Evolutionary conservation across 345 rosid genomes (phyloP).

Genomic region (Camelina sativa): DNA sequence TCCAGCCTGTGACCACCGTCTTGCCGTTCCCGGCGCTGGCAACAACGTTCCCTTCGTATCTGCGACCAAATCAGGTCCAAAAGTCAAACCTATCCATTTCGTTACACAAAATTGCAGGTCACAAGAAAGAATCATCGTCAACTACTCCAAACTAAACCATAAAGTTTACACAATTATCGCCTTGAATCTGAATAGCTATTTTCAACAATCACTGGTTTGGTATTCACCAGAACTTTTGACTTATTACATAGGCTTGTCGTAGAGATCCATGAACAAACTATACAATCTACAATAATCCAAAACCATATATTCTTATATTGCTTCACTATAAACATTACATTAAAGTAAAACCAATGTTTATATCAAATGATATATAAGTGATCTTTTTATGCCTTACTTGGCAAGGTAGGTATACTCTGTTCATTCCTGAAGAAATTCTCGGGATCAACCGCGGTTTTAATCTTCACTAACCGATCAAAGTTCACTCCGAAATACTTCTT

Average conservation of each 20-base stretch:
- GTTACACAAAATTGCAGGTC: slow-evolving; percentile 5
- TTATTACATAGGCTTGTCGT: background rate
- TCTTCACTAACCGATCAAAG: slow-evolving; percentile 57
- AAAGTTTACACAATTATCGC: background rate
- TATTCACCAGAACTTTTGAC: slow-evolving; percentile 1
- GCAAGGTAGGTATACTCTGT: slow-evolving; percentile 63
- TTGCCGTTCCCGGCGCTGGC: slow-evolving; percentile 20
- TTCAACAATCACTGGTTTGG: slow-evolving; percentile 3
- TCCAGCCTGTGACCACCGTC: slow-evolving; percentile 32
- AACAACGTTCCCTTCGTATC: background rate
- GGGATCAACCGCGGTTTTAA: slow-evolving; percentile 61
- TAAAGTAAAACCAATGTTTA: slow-evolving; percentile 2
- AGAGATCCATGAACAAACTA: slow-evolving; percentile 15
- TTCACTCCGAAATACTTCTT: slow-evolving; percentile 57
- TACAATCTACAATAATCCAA: slow-evolving; percentile 26
- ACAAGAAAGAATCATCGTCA: slow-evolving; percentile 27
- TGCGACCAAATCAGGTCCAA: slow-evolving; percentile 18
- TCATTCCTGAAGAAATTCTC: slow-evolving; percentile 60
- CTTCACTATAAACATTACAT: slow-evolving; percentile 22
- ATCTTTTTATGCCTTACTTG: slow-evolving; percentile 40
- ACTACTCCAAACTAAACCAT: slow-evolving; percentile 30
- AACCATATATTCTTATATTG: slow-evolving; percentile 21
- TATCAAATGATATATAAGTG: background rate
- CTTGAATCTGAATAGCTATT: slow-evolving; percentile 14
- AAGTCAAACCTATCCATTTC: slow-evolving; percentile 26